Base-by-base conservation (phyloP, 495 filamentous ascomycete genomes). In the Penicillium antarcticum region DNA sequence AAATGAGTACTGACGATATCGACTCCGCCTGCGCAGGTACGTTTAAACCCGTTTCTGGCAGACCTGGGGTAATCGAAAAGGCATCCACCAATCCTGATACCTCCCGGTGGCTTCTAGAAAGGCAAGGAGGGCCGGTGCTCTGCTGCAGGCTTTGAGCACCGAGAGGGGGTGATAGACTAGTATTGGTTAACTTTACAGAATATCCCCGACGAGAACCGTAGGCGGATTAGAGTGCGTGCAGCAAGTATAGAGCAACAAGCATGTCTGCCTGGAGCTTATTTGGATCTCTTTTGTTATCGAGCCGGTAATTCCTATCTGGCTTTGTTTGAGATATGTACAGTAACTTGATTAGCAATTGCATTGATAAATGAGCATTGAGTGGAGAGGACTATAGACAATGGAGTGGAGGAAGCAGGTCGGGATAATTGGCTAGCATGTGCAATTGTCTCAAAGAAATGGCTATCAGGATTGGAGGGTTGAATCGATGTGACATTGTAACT, bases 401-500 rank as follows among this genome's bases (percentile, higher is more conserved):
- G 14, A 31, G n/a, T 16, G 19, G 37, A 18, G 14, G 8, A 14
- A 39, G 17, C 18, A 34, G 18, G 26, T 32, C 23, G 12, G 13
- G 7, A 10, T 18, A 32, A 14, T 49, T 49, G 47, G 38, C 18
- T 42, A 49, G 2, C 42, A 46, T 33, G 44, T 63, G 62, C 62
- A 53, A 56, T 35, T 45, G 39, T 36, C 48, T 53, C 48, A 46
- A 50, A 38, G 32, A 35, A 55, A 47, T 60, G 51, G 41, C 40
- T 52, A 53, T 47, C 39, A 41, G 51, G 41, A 49, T 48, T 54
- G 32, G 45, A 37, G 36, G 24, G 44, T 18, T 10, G 9, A 51
- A 63, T 53, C 60, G 56, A 66, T 63, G 62, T 53, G 49, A 63
- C 60, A 53, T 51, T 61, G 62, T 61, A 66, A 63, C 46, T 66